These are phyloP conservation scores for Mycosphaerella sp. DNA, from an alignment of 2,329 filamentous ascomycete species.

Conservation along the genomic window DNA sequence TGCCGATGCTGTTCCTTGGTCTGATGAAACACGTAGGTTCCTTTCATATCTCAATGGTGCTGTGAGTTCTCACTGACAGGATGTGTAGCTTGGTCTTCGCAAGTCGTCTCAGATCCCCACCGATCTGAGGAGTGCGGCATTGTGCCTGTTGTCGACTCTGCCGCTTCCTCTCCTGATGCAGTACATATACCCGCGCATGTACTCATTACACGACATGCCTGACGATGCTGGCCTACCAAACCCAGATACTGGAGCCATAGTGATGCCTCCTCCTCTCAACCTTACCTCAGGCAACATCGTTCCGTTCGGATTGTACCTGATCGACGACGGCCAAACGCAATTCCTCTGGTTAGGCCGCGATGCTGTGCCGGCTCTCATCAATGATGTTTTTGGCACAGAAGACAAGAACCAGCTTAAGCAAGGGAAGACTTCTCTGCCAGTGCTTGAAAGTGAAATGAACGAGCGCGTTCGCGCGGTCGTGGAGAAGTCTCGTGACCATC, in stretches of 20 bases:
- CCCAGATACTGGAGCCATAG: conserved; percentile 77
- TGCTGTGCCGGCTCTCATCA: conserved; percentile 78
- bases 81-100: conserved; percentile 61
- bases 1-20: conserved; percentile 86
- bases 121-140: conserved; percentile 85
- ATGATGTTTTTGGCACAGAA: conserved; percentile 82
- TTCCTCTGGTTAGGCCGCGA: conserved; percentile 96
- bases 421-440: conserved; percentile 80
- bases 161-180: conserved; percentile 85
- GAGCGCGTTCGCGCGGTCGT: conserved; percentile 85
- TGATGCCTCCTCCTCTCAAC: conserved; percentile 77
- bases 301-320: conserved; percentile 86
- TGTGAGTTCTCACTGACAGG: conserved; percentile 26
- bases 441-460: conserved; percentile 93
- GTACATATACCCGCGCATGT: conserved; percentile 64
- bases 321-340: conserved; percentile 95
- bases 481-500: conserved; percentile 85
- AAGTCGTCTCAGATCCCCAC: conserved; percentile 92
- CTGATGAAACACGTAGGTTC: conserved; percentile 83
- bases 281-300: conserved; percentile 82
- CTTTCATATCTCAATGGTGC: background rate
- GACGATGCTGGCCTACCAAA: conserved; percentile 85
- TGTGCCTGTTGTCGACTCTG: conserved; percentile 89
- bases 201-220: conserved; percentile 93
- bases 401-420: conserved; percentile 82